Evolutionary conservation across 2,329 filamentous ascomycete species (phyloP).

Genomic region (Claviceps sp.): DNA sequence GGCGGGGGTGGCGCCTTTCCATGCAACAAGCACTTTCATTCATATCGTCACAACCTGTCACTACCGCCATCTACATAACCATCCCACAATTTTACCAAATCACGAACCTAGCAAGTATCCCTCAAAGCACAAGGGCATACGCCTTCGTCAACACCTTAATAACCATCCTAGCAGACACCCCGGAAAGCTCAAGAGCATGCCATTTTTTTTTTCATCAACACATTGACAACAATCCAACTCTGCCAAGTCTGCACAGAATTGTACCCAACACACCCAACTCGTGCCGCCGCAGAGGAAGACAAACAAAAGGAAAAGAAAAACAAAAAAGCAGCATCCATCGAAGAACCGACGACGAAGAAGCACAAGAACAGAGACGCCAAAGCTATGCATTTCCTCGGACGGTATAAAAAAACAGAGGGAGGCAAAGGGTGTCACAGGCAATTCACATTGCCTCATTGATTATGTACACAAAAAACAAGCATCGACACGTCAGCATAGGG

Average conservation of each 20-base stretch:
- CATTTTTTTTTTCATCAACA: neutral
- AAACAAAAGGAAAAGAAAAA: neutral
- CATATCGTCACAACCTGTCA: no score
- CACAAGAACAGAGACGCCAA: neutral
- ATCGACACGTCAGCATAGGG: neutral
- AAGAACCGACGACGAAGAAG: neutral
- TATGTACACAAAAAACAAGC: constrained; percentile 3
- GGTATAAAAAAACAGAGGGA: neutral
- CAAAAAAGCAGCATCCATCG: neutral
- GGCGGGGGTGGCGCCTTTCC: no score
- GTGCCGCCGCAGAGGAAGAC: neutral
- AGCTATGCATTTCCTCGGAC: neutral
- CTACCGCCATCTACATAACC: no score
- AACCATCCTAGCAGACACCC: neutral
- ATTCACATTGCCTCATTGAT: neutral
- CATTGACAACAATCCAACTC: neutral
- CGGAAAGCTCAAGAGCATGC: neutral
- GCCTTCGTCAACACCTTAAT: no score
- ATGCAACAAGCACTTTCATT: no score
- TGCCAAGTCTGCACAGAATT: neutral
- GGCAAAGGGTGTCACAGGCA: neutral
- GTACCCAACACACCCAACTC: neutral
- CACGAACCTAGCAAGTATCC: no score
- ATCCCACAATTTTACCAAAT: no score
- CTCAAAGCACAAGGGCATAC: no score